Percentiles rank a stretch among this genome's conserved stretches.
These are phyloP conservation scores for Phaeoacremonium minimum DNA, from an alignment of 2,329 filamentous ascomycete species.

Conservation along the genomic window DNA sequence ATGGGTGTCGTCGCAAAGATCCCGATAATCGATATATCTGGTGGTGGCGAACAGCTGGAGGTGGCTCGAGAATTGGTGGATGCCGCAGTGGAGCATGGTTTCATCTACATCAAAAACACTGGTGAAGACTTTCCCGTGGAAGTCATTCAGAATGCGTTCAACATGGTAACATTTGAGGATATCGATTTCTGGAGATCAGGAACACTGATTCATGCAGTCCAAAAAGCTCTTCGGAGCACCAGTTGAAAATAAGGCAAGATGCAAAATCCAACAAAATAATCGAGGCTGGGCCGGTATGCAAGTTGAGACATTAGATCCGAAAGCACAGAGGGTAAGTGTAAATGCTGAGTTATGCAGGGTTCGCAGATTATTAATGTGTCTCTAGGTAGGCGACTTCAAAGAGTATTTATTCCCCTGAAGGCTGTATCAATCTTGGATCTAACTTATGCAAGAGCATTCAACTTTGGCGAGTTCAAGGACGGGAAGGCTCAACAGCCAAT, in stretches of 20 bases:
- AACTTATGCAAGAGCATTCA: conserved; percentile 87
- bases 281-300: conserved; percentile 87
- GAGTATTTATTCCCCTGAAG: conserved; percentile 59
- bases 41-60: conserved; percentile 44
- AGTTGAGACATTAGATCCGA: conserved; percentile 81
- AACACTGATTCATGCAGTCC: conserved; percentile 46
- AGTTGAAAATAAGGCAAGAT: conserved; percentile 66
- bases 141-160: conserved; percentile 69
- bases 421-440: too few species aligned
- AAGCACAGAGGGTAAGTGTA: conserved; percentile 64
- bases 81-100: conserved; percentile 79
- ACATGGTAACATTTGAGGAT: too few species aligned
- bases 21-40: conserved; percentile 78
- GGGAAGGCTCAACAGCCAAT: conserved; percentile 73
- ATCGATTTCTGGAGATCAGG: too few species aligned
- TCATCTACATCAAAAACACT: conserved; percentile 80
- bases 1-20: conserved; percentile 46
- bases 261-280: conserved; percentile 75
- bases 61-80: conserved; percentile 68
- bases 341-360: background rate
- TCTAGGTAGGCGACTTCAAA: conserved; percentile 77
- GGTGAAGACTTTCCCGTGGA: conserved; percentile 62
- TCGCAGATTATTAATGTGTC: conserved; percentile 1
- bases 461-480: conserved; percentile 73
- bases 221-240: conserved; percentile 69